Base-by-base conservation (phyloP, 1,284 basidiomycete species). In the Ceratobasidium sp. region DNA sequence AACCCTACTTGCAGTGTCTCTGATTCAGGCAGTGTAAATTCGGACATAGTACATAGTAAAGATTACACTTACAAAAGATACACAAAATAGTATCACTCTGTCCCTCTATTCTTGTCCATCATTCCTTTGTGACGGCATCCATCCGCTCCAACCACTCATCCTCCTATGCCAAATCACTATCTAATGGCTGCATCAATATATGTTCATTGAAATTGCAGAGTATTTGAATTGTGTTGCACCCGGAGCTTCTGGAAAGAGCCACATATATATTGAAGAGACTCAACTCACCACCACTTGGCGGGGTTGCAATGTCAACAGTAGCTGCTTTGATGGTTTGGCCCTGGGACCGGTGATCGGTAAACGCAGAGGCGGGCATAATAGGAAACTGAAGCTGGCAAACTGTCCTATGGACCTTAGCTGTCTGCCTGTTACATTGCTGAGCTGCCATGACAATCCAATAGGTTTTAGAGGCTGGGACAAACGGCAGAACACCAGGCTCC, bases 261-360 rank as follows among this genome's bases (percentile, higher is more conserved):
- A 83, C 81, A 67, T 83, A 83, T 1, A 80, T 66, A 62, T 82
- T 84, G 77, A 81, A 80, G 2, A 80, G 72, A 1, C 60, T 79
- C 4, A 82, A 69, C 1, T 63, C 67, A n/a, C n/a, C 56, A 14
- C 79, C 79, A 9, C 76, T 75, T n/a, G 81, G 81, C 22, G 80
- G 82, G 29, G 50, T 77, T 24, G 79, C 80, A 8, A 83, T 79
- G 64, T 83, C 81, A 0, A 83, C 78, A 3, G 83, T 72, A 5
- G 83, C 80, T 41, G 75, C 64, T 5, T 53, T 60, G 8, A 82
- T 79, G 0, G 82, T 83, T 74, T 83, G 81, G 1, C 82, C 82
- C 78, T 83, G 82, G 0, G 81, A 73, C 2, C 79, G 76, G 73
- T 83, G 83, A 66, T 83, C 81, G 0, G 82, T 83, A 77, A 83